Base-by-base conservation (phyloP, 495 filamentous ascomycete species). In the Penicillium cinerascens region DNA sequence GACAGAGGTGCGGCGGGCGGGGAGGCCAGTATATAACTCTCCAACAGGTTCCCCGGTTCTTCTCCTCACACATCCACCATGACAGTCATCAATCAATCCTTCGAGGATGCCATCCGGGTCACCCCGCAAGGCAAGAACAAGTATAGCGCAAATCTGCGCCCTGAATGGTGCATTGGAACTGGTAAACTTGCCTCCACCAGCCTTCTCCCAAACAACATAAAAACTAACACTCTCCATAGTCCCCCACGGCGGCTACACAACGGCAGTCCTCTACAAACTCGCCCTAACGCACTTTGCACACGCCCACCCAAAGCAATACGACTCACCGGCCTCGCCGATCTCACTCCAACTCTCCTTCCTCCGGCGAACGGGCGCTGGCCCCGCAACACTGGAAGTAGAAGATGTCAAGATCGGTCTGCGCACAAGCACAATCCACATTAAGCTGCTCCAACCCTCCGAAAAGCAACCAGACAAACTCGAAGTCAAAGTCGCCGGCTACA, bases 191-290 rank as follows among this genome's bases (percentile, higher is more conserved):
- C 37, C 54, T 18, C 33, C 5, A 44, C 9, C 23, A 17, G 22
- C 20, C n/a, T 18, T 13, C 25, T 15, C 9, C 41, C 29, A 37
- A 33, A 6, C 18, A 3, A 11, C 6, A 16, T 27, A 25, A 18
- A 18, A n/a, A 15, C n/a, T 15, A 44, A 33, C 10, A 33, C 6
- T 15, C 8, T 18, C 20, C 1, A 9, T 60, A 89, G 90, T 96
- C 5, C 89, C 89, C 17, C 88, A 96, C 60, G 90, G 89, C 51
- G 91, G 90, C 42, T 92, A 87, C 60, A 83, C 87, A 10, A 84
- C 85, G 17, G 74, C 85, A 4, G 65, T 82, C 47, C 67, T 95
- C 52, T 78, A 89, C 58, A 68, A 72, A 15, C 79, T 86, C 18
- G 82, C 83, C 7, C 64, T 67, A 2, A 73, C 69, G 13, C 87